Percentiles rank a stretch among this genome's conserved stretches.
phyloP scores from a whole-genome alignment of 2,329 filamentous ascomycete genomes.

The Monosporascus sp. region DNA sequence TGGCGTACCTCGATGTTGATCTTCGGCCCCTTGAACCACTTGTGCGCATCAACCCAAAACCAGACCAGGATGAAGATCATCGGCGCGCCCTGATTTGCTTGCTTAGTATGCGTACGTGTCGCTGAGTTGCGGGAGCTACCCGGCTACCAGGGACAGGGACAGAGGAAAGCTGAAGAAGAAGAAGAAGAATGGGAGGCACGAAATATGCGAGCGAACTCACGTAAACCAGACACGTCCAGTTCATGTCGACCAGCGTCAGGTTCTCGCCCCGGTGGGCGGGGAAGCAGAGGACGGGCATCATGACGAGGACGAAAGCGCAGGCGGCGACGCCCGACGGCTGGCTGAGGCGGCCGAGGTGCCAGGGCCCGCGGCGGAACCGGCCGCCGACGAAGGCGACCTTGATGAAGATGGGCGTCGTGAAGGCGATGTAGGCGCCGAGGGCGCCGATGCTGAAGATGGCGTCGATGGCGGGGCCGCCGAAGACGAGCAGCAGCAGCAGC shows the following conservation, averaged over 20 bases:
- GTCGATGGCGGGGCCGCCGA: slow-evolving; percentile 58
- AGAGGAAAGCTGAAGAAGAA: not conserved
- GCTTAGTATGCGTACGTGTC: not conserved
- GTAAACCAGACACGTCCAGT: slow-evolving; percentile 63
- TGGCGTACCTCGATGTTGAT: slow-evolving; percentile 51
- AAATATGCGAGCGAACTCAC: slow-evolving; percentile 13
- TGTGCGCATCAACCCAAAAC: slow-evolving; percentile 59
- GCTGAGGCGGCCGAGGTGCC: slow-evolving; percentile 60
- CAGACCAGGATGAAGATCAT: slow-evolving; percentile 57
- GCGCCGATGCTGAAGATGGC: slow-evolving; percentile 68
- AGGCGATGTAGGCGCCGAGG: slow-evolving; percentile 61
- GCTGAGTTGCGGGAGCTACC: not conserved
- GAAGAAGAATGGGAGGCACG: not conserved
- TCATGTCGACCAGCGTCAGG: slow-evolving; percentile 51
- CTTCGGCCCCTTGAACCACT: slow-evolving; percentile 68
- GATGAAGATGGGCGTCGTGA: slow-evolving; percentile 54
- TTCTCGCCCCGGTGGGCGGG: slow-evolving; percentile 52
- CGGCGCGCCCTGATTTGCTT: slow-evolving; percentile 44
- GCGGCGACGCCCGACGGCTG: slow-evolving; percentile 52
- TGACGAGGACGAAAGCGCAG: slow-evolving; percentile 56
- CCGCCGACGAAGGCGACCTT: slow-evolving; percentile 56
- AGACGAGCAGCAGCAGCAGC: slow-evolving; percentile 57
- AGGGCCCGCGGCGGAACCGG: slow-evolving; percentile 62
- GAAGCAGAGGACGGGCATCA: slow-evolving; percentile 65
- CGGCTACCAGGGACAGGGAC: not conserved